A percentile compares a stretch with the other conserved stretches of the same genome.
These are phyloP conservation scores for Quercus tomentella DNA, from an alignment of 331 rosid species.

Conservation along the genomic window DNA sequence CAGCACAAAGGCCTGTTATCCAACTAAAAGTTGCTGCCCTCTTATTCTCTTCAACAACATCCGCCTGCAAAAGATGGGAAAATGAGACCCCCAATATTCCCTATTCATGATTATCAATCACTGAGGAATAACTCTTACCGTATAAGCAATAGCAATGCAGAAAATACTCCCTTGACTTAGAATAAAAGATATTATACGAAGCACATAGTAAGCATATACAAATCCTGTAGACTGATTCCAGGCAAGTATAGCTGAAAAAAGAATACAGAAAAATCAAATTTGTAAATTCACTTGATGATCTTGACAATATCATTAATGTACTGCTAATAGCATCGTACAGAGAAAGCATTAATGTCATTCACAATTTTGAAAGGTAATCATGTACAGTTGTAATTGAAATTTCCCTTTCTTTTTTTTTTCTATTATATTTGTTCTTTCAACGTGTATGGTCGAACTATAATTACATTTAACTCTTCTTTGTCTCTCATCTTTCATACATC, in stretches of 20 bases:
- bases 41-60: constrained; percentile 48
- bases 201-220: constrained; percentile 69
- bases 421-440: too few relatives aligned
- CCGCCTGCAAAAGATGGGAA: constrained; percentile 47
- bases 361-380: too few relatives aligned
- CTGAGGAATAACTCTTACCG: constrained; percentile 37
- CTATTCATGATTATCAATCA: not conserved
- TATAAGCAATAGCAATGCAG: constrained; percentile 71
- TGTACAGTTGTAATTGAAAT: too few relatives aligned
- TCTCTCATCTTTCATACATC: too few relatives aligned
- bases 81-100: not conserved
- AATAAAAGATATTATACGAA: constrained; percentile 61
- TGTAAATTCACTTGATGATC: not conserved
- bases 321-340: too few relatives aligned
- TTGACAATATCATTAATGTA: not conserved
- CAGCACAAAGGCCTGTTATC: constrained; percentile 75
- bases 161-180: constrained; percentile 80
- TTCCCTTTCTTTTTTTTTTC: too few relatives aligned
- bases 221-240: constrained; percentile 57
- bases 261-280: not conserved
- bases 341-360: too few relatives aligned
- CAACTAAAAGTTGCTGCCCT: constrained; percentile 74
- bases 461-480: too few relatives aligned
- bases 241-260: constrained; percentile 54
- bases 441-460: too few relatives aligned